phyloP scores from a whole-genome alignment of 169 alveolate species.

The Eimeria maxima region DNA sequence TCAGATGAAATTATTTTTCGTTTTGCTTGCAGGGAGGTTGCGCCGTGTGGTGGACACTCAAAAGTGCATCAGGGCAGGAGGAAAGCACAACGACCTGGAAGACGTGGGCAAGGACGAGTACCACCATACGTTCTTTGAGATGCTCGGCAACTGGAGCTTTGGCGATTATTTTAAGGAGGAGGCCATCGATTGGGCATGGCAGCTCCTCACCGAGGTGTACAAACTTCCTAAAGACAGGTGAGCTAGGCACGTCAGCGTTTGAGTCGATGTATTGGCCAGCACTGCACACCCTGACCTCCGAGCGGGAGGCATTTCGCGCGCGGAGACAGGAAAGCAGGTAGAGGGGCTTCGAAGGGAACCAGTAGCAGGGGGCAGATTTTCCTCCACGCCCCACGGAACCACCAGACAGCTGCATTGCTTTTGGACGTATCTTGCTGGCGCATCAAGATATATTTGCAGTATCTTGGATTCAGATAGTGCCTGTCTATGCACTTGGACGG shows the following conservation, averaged over 20 bases:
- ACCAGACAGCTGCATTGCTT: background rate
- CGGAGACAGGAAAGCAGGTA: background rate
- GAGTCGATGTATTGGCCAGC: background rate
- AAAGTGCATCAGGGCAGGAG: conserved; percentile 97
- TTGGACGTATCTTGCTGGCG: background rate
- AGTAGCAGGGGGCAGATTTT: background rate
- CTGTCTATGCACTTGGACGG: background rate
- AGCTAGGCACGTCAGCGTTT: background rate
- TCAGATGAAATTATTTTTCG: background rate
- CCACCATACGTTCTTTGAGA: conserved; percentile 98
- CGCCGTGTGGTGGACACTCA: conserved; percentile 96
- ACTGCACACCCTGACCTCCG: background rate
- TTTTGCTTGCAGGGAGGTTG: conserved; percentile 81
- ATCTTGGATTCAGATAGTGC: background rate
- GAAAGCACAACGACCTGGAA: conserved; percentile 94
- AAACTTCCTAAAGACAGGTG: conserved; percentile 89
- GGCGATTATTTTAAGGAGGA: conserved; percentile 97
- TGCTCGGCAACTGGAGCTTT: conserved; percentile 98
- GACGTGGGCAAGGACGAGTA: conserved; percentile 98
- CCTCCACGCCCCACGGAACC: background rate
- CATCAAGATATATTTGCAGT: background rate
- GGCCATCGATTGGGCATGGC: conserved; percentile 97
- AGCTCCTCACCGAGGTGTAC: conserved; percentile 94
- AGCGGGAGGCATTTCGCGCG: background rate
- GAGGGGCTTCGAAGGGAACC: background rate